These are phyloP conservation scores for Russula virescens DNA, from an alignment of 768 basidiomycete genomes.

Conservation along the genomic window DNA sequence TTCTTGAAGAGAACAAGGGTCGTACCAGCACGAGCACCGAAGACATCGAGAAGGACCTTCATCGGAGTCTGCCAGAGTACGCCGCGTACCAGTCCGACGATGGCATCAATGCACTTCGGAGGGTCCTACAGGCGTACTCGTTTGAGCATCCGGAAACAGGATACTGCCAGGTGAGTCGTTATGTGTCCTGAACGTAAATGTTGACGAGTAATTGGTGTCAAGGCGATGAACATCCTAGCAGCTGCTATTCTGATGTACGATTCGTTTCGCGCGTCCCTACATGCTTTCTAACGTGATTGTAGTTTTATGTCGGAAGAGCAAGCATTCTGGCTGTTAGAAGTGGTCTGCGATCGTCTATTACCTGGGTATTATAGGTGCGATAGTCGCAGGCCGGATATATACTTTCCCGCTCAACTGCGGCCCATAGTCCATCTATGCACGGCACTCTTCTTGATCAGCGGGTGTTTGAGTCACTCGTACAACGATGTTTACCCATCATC, in stretches of 20 bases:
- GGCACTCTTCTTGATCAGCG: slow-evolving; percentile 98
- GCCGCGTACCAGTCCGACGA: slow-evolving; percentile 90
- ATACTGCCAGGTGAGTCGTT: slow-evolving; percentile 74
- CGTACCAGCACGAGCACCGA: slow-evolving; percentile 85
- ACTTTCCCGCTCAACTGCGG: slow-evolving; percentile 36
- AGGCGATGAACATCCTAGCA: slow-evolving; percentile 97
- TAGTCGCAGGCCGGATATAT: not conserved
- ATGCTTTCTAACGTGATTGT: slow-evolving; percentile 11
- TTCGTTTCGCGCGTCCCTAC: not conserved
- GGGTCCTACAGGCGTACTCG: slow-evolving; percentile 93
- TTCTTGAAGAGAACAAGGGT: slow-evolving; percentile 74
- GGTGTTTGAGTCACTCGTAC: slow-evolving; percentile 92
- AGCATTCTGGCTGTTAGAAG: slow-evolving; percentile 94
- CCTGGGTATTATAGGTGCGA: slow-evolving; percentile 95
- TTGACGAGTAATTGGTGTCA: slow-evolving; percentile 28
- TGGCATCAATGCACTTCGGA: slow-evolving; percentile 76
- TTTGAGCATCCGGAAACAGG: slow-evolving; percentile 91
- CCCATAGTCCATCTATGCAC: slow-evolving; percentile 78
- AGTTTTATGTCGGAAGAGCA: slow-evolving; percentile 99
- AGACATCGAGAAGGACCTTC: slow-evolving; percentile 98
- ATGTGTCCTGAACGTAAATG: not conserved
- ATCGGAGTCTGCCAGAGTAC: slow-evolving; percentile 94
- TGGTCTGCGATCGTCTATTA: slow-evolving; percentile 88
- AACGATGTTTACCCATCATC: slow-evolving; percentile 84
- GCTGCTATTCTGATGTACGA: slow-evolving; percentile 89